Conservation (phyloP, 192 early-diverging fungal genomes). For the Coemansia sp. region DNA sequence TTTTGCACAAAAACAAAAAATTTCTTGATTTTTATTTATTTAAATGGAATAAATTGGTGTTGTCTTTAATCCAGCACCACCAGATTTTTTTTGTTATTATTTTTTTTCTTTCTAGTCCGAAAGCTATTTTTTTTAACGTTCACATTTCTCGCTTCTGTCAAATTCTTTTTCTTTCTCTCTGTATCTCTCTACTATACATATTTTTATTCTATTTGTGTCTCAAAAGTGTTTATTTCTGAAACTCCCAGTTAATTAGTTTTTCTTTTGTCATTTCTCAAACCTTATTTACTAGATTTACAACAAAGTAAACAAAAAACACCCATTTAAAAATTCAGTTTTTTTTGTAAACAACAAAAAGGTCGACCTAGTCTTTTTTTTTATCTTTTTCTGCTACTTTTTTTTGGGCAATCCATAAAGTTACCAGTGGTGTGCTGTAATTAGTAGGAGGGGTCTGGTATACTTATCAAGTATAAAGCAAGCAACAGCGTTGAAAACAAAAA, state of each 20-base stretch:
- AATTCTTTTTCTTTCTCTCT: too few species aligned
- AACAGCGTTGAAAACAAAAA: not conserved
- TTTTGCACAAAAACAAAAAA: too few species aligned
- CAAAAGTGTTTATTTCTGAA: not conserved
- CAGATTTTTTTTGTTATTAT: not conserved
- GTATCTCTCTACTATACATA: too few species aligned
- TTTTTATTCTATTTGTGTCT: conserved; percentile 5
- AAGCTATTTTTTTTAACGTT: too few species aligned
- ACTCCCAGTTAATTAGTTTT: not conserved
- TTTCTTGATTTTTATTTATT: too few species aligned
- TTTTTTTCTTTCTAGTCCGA: conserved; percentile 3
- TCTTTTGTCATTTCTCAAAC: not conserved
- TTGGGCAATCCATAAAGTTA: not conserved
- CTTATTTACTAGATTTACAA: not conserved
- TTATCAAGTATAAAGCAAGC: not conserved
- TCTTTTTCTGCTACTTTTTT: not conserved
- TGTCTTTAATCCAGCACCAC: too few species aligned
- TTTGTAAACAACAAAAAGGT: conserved; percentile 1
- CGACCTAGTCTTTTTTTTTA: not conserved
- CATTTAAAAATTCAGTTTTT: not conserved
- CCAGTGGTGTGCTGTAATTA: not conserved
- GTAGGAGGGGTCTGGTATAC: conserved; percentile 5
- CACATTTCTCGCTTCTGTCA: too few species aligned
- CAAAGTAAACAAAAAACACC: not conserved
- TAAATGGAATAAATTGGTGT: too few species aligned